Evolutionary conservation across 2,329 filamentous ascomycete species (phyloP).

Genomic region (Aspergillus pseudoterreus): DNA sequence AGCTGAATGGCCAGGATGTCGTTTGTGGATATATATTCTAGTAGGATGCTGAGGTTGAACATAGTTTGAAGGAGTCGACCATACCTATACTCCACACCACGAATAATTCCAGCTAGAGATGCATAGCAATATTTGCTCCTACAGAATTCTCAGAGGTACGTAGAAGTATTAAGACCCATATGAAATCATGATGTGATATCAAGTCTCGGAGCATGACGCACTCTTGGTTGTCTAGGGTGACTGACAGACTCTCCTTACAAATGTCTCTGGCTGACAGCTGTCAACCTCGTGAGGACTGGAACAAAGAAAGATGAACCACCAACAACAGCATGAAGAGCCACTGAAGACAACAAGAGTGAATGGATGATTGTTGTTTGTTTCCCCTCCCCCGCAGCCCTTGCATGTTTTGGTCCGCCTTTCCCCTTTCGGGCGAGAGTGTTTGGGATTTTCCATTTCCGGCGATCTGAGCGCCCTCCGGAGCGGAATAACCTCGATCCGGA

Average conservation of each 20-base stretch:
- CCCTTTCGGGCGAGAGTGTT: constrained; percentile 26
- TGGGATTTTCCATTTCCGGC: constrained; percentile 27
- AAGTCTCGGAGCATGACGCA: not conserved
- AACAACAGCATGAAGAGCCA: not conserved
- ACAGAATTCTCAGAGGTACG: too few species aligned
- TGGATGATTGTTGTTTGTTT: constrained; percentile 1
- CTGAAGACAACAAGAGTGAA: not conserved
- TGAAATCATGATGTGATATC: too few species aligned
- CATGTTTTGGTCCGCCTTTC: constrained; percentile 19
- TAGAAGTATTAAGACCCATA: too few species aligned
- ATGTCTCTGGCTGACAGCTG: not conserved
- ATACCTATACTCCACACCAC: too few species aligned
- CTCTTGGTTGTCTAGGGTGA: constrained; percentile 7
- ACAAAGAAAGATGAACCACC: not conserved
- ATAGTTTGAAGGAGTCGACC: too few species aligned
- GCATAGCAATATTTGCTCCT: too few species aligned
- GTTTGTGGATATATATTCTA: too few species aligned
- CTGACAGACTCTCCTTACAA: not conserved
- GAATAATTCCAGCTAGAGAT: too few species aligned
- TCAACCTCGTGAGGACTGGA: not conserved
- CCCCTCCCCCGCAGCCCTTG: constrained; percentile 13
- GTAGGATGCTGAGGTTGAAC: too few species aligned
- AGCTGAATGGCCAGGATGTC: too few species aligned
- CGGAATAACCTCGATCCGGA: constrained; percentile 27
- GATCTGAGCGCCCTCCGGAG: constrained; percentile 8